These are phyloP conservation scores for Aspergillus ellipticus DNA, from an alignment of 495 filamentous ascomycete species.

Conservation along the genomic window DNA sequence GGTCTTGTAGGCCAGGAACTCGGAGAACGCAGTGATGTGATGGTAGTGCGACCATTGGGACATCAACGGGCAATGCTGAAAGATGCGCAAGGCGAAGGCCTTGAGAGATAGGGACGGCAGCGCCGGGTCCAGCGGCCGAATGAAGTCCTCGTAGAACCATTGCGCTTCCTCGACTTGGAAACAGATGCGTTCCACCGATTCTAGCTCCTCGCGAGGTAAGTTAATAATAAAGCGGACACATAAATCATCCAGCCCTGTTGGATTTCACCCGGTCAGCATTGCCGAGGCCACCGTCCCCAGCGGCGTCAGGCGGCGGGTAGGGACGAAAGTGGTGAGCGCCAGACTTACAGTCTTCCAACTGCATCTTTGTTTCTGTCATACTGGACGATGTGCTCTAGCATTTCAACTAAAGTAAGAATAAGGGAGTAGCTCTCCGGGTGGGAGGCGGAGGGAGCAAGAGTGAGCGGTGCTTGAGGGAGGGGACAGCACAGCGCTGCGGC, in stretches of 20 bases:
- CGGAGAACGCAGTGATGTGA: conserved; percentile 75
- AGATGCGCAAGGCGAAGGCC: conserved; percentile 80
- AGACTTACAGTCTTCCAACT: conserved; percentile 80
- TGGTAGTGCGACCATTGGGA: conserved; percentile 72
- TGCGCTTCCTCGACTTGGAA: conserved; percentile 99
- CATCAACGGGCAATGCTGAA: conserved; percentile 86
- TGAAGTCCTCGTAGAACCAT: conserved; percentile 99
- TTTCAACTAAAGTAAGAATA: conserved; percentile 33
- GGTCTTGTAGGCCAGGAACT: conserved; percentile 91
- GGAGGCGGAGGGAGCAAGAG: conserved; percentile 17
- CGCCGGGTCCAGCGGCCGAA: conserved; percentile 80
- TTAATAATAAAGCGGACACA: conserved; percentile 96
- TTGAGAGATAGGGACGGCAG: conserved; percentile 81
- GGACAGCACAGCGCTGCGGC: conserved; percentile 22
- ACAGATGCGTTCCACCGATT: conserved; percentile 86
- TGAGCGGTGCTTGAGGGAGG: conserved; percentile 14
- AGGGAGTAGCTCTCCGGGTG: conserved; percentile 22
- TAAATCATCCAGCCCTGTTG: conserved; percentile 86
- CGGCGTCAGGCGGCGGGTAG: background rate
- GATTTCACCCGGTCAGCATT: conserved; percentile 13
- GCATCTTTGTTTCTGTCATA: conserved; percentile 79
- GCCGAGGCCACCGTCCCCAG: background rate
- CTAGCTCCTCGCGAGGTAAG: conserved; percentile 83
- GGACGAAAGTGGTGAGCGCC: background rate
- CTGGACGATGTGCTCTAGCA: conserved; percentile 42